Conservation (phyloP, 2,329 filamentous ascomycete species). For the Nothomitra cinnamomea region DNA sequence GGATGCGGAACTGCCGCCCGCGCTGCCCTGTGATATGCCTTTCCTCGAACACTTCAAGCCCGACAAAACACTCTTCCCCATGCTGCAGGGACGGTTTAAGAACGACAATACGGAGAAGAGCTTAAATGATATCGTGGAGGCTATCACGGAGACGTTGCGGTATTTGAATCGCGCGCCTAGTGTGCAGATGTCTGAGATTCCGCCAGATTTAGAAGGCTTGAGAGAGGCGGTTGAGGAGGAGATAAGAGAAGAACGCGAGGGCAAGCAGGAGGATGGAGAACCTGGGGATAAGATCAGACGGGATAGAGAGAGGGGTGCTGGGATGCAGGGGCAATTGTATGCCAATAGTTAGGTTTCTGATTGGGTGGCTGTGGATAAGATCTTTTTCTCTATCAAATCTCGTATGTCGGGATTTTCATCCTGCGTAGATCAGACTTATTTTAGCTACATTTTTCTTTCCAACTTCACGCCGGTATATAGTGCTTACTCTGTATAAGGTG, state of each 20-base stretch:
- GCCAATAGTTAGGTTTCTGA: not conserved
- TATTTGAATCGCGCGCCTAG: constrained; percentile 77
- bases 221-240: constrained; percentile 31
- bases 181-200: constrained; percentile 68
- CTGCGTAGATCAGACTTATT: no score
- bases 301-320: not conserved
- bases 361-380: no score
- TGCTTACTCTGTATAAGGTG: no score
- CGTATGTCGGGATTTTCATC: no score
- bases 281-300: constrained; percentile 41
- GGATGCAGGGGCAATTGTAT: not conserved
- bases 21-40: constrained; percentile 63
- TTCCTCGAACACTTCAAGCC: constrained; percentile 81
- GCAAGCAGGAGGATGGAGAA: constrained; percentile 32
- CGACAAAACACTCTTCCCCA: constrained; percentile 75
- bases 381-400: no score
- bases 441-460: no score
- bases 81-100: constrained; percentile 45
- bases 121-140: constrained; percentile 56
- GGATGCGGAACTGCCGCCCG: constrained; percentile 50
- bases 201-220: constrained; percentile 50
- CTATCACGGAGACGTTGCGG: constrained; percentile 68
- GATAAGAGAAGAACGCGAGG: not conserved
- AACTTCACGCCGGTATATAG: no score
- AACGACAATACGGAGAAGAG: constrained; percentile 70